Percentiles rank a stretch among this genome's conserved stretches.
Conservation (phyloP, 164 flowering plant species). For the Vitis labrusca region DNA sequence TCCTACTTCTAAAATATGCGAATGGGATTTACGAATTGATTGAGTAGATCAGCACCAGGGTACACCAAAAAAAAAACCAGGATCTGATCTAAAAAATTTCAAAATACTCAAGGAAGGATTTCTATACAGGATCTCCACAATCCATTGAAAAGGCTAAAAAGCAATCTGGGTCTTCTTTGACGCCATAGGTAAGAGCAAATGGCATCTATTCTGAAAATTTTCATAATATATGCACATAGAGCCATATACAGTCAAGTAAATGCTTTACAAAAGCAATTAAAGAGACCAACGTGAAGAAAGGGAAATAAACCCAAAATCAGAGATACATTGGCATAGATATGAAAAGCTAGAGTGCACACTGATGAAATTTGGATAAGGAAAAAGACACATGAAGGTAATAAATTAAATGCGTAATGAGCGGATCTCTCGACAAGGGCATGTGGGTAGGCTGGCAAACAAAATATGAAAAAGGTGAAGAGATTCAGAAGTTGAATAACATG, state of each 20-base stretch:
- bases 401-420: conserved; percentile 24
- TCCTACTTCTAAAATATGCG: too few species aligned
- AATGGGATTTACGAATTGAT: too few species aligned
- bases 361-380: conserved; percentile 18
- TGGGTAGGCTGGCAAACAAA: conserved; percentile 21
- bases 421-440: conserved; percentile 41
- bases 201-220: neutral
- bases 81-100: too few species aligned
- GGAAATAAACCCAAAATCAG: neutral
- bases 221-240: neutral
- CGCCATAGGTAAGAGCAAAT: neutral
- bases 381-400: conserved; percentile 6
- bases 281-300: neutral
- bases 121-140: neutral
- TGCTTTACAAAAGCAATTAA: conserved; percentile 7
- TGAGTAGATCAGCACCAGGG: too few species aligned
- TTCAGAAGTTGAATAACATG: conserved; percentile 18
- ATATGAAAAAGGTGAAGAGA: conserved; percentile 2
- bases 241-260: neutral
- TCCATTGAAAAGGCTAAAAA: neutral
- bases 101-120: neutral
- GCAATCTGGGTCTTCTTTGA: neutral
- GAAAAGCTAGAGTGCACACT: neutral
- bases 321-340: neutral
- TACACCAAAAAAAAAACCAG: too few species aligned